Conservation (phyloP, 495 filamentous ascomycete species). For the Neurospora cerealis region DNA sequence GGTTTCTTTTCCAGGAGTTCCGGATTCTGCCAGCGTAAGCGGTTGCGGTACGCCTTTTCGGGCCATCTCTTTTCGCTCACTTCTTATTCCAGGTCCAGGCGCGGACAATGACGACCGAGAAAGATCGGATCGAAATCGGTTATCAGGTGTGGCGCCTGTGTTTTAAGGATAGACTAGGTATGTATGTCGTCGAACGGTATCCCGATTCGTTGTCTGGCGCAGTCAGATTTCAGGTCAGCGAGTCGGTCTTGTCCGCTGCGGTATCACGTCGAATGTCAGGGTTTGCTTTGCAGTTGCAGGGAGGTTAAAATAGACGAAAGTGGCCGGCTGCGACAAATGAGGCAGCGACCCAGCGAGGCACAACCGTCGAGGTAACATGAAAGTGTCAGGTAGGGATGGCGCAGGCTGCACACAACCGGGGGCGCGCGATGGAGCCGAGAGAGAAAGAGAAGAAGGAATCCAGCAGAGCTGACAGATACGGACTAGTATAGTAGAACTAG, state of each 20-base stretch:
- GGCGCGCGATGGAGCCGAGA: neutral
- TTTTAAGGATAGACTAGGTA: neutral
- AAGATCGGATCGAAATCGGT: neutral
- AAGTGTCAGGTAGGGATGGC: conserved; percentile 7
- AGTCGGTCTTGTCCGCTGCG: conserved; percentile 25
- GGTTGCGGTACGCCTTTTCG: conserved; percentile 45
- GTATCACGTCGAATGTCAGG: conserved; percentile 22
- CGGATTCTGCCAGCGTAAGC: conserved; percentile 34
- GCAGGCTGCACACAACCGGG: neutral
- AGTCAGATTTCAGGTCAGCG: conserved; percentile 5
- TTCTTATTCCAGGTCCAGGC: conserved; percentile 5
- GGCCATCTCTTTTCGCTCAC: conserved; percentile 31
- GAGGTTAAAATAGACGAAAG: conserved; percentile 25
- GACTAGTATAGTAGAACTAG: neutral
- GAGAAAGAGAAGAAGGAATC: neutral
- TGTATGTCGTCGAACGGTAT: neutral
- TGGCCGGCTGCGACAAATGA: conserved; percentile 32
- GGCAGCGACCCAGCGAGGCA: conserved; percentile 17
- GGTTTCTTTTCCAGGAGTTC: conserved; percentile 22
- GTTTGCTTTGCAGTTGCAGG: conserved; percentile 13
- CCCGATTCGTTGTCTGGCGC: neutral
- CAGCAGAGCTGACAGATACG: neutral
- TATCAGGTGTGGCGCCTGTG: neutral
- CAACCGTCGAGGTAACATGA: conserved; percentile 9
- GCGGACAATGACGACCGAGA: neutral